Evolutionary conservation across 352 stramenopile species (phyloP).

Genomic region (Pythium utonaiense): DNA sequence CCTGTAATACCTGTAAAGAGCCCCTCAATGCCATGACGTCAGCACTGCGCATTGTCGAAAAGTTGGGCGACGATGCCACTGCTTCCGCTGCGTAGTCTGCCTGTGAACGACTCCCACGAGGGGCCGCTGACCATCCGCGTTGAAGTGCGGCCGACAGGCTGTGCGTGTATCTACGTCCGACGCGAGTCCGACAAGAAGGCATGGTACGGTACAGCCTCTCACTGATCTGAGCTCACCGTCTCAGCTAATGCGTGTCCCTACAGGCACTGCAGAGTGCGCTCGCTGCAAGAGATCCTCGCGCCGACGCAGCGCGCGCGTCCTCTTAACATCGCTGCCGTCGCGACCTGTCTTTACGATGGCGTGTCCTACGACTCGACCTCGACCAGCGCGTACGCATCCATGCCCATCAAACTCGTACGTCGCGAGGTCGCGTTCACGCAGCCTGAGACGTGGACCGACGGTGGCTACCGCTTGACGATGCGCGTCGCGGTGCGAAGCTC

Average conservation of each 20-base stretch:
- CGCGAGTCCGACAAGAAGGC: constrained; percentile 7
- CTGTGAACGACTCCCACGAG: background rate
- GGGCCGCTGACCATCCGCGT: background rate
- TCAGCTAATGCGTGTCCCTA: no score
- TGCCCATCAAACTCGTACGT: constrained; percentile 3
- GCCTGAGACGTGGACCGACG: constrained; percentile 1
- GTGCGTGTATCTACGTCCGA: background rate
- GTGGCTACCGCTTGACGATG: constrained; percentile 4
- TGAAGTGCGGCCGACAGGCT: background rate
- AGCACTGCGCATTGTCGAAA: no score
- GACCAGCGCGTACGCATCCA: background rate
- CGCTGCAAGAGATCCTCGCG: constrained; percentile 15
- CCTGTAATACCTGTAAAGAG: background rate
- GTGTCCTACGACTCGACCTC: constrained; percentile 8
- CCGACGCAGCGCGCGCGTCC: constrained; percentile 8
- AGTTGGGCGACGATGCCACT: background rate
- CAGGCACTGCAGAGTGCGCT: constrained; percentile 2
- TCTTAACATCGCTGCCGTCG: constrained; percentile 9
- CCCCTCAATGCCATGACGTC: no score
- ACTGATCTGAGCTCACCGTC: background rate
- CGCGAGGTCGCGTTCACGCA: constrained; percentile 15
- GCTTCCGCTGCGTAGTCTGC: background rate
- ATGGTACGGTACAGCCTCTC: constrained; percentile 1
- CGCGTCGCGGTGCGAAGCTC: constrained; percentile 2
- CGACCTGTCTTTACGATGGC: constrained; percentile 16